Base-by-base conservation (phyloP, 805 yeast genomes). In the Priceomyces medius region DNA sequence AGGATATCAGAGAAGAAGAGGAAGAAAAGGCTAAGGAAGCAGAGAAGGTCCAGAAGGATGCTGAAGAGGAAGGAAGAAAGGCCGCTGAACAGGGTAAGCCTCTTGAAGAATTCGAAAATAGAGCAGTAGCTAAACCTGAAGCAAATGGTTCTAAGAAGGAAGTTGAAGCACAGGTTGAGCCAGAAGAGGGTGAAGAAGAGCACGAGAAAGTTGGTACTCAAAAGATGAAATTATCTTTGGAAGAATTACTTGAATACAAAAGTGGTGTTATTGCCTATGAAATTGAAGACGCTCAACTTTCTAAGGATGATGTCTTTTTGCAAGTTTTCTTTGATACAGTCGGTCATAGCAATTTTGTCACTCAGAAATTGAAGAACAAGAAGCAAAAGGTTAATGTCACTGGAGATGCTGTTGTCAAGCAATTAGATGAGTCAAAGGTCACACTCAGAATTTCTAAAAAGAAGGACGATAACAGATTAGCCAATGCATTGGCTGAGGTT, bases 241-340 rank as follows among this genome's bases (percentile, higher is more conserved):
- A 74, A 13, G 77, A 87, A 48, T 71, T 87, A 42, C 46, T 76
- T 14, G 70, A 75, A 20, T 74, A 77, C 56, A 75, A 78, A 43
- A 73, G 88, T 18, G 99, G 99, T 69, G 81, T 89, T 14, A 69
- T 90, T 38, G 85, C 84, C 1, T 77, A 73, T 51, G 80, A 85
- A 37, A 59, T 93, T 28, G 53, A 80, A 19, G 81, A 79, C 29
- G 88, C 85, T 41, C 71, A 67, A 28, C 59, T 80, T 34, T 63
- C 76, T 32, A 73, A 76, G 41, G 71, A 68, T n/a, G 80, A 79
- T 44, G 74, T 80, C 13, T 85, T 76, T 47, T 65, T 93, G 17
- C 95, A 89, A 60, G 76, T 81, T 0, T 85, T 77, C 59, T 83
- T 87, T 53, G 97, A 93, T 63, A 81, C 79, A 51, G 76, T 70